Base-by-base conservation (phyloP, 2,329 filamentous ascomycete genomes). In the Gnomoniopsis sp. region DNA sequence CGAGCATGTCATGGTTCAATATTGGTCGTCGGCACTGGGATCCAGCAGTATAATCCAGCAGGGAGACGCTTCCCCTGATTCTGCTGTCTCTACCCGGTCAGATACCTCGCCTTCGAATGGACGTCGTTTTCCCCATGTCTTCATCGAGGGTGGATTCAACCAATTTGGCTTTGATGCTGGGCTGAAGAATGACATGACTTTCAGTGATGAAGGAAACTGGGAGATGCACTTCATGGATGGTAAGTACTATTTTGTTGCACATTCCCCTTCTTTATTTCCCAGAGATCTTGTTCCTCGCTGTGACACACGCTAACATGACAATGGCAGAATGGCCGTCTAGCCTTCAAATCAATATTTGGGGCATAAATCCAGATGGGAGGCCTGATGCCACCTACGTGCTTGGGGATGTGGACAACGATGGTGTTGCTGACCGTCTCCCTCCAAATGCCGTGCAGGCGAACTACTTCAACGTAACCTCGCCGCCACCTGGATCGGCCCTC, bases 281-380 rank as follows among this genome's bases (percentile, higher is more conserved):
- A n/a, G n/a, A n/a, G 8, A 30, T 4, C 26, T 30, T 8, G 4
- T 4, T 30, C 8, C 26, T 30, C 26, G 26, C 26, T 30, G 4
- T 30, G 26, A 30, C 4, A 4, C 8, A 30, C 26, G 26, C 26
- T 30, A 30, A 30, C 26, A 30, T 30, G n/a, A 4, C 26, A 30
- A 4, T 8, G 26, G 75, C 79, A 3, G 86, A 88, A 66, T 88
- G 84, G 80, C 86, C 86, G 7, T 79, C 80, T 3, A 72, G 79
- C 51, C 79, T 84, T 58, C 85, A 88, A 65, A 72, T 88, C 59
- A 88, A 87, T 63, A 77, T 86, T 6, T 88, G 86, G 86, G 86
- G 86, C 53, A 84, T 87, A 67, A 86, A 88, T 65, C 78, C 80
- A 0, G 79, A 87, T 68, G 84, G 84, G 19, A 72, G 81, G 64